These are phyloP conservation scores for Kappamyces sp. DNA, from an alignment of 192 early-diverging fungal species.

Conservation along the genomic window DNA sequence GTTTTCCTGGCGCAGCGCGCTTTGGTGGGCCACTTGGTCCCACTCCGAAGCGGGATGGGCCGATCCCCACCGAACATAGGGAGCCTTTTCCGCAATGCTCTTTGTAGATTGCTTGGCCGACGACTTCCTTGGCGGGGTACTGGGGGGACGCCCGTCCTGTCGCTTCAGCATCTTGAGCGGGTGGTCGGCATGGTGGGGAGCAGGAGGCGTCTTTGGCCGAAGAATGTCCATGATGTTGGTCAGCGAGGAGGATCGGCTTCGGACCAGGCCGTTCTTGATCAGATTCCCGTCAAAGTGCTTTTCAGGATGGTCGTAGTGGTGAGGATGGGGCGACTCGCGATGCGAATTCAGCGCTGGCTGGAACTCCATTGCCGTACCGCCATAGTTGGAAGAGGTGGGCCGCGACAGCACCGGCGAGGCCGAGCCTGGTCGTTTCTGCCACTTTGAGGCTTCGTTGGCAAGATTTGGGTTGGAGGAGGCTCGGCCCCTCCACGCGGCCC, in stretches of 20 bases:
- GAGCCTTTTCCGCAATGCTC: no score
- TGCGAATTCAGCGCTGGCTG: not conserved
- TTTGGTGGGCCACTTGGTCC: no score
- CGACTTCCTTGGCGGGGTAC: no score
- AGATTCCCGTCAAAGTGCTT: slow-evolving; percentile 18
- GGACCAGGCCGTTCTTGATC: slow-evolving; percentile 4
- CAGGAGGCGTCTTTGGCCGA: slow-evolving; percentile 14
- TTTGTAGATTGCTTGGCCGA: no score
- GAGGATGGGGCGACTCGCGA: slow-evolving; percentile 20
- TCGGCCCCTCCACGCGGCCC: no score
- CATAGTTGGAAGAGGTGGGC: slow-evolving; percentile 1
- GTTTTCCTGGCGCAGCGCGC: not conserved
- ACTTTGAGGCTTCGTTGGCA: not conserved
- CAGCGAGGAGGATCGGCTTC: slow-evolving; percentile 4
- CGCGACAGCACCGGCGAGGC: slow-evolving; percentile 13
- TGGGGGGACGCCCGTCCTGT: no score
- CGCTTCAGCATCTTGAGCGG: not conserved
- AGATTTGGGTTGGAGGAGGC: no score
- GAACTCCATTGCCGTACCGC: not conserved
- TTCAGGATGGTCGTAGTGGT: slow-evolving; percentile 32
- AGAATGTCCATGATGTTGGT: not conserved
- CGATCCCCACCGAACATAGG: no score
- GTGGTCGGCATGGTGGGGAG: slow-evolving; percentile 6
- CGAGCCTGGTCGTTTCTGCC: slow-evolving; percentile 1
- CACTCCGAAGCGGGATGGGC: no score